Evolutionary conservation across 2,329 filamentous ascomycete species (phyloP), one percentile per base, ranked within the genome.

Genomic region (Pyricularia pennisetigena): DNA sequence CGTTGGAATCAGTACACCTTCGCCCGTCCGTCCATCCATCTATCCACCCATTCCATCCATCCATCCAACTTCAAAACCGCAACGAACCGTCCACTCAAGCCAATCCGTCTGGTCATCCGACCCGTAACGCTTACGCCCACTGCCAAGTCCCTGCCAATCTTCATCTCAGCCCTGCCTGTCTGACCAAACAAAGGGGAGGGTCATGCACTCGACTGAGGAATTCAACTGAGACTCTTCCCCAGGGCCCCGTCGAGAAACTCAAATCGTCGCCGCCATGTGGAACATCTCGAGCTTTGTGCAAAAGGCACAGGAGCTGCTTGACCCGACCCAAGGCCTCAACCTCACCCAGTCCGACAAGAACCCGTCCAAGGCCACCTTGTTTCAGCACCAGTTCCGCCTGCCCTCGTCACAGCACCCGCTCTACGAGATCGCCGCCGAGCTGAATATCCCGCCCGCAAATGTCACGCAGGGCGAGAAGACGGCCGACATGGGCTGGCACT

Each of bases 371-470:
- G 89, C 93, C 68, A 90, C 91, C 67, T 87, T 98, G 69, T 99
- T 98, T 82, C 93, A 95, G 81, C 90, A 91, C 78, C 95, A 99
- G 80, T 99, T 99, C 82, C 92, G 95, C 72, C 90, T 99, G 41
- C 95, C 95, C 64, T 88, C 93, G 75, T 90, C 92, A 57, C 94
- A 99, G 80, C 94, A 91, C 71, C 95, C 95, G 68, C 86, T 98
- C 69, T 93, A 96, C 81, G 95, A 99, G 82, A 97, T 99, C 80
- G 93, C 91, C 70, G 94, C 95, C 75, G 95, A 99, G 82, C 87
- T 99, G 70, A 96, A 93, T 68, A 91, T 99, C 69, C 89, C 90
- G 68, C 88, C 87, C 70, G 87, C 87, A 71, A 91, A 90, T 78
- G 85, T 82, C 73, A 88, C 85, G 70, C 86, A 89, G 65, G 89